phyloP scores from a whole-genome alignment of 805 yeast genomes.

The Lipomyces yamanashiensis region DNA sequence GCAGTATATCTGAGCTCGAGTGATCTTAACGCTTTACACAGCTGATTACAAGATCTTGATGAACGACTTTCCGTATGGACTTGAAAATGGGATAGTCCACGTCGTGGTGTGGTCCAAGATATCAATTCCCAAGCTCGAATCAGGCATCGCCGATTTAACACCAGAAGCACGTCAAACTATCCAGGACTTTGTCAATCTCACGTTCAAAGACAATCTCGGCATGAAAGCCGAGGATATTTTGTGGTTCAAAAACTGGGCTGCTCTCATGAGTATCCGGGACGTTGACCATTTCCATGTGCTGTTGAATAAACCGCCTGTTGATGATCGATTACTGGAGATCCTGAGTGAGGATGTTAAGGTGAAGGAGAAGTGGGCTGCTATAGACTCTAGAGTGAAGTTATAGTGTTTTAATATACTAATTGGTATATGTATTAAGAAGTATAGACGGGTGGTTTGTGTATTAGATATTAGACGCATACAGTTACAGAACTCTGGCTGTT shows the following conservation, averaged over 20 bases:
- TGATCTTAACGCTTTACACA: not conserved
- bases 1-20: not conserved
- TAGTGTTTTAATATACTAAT: not conserved
- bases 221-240: slow-evolving; percentile 48
- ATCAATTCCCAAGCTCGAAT: slow-evolving; percentile 45
- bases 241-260: slow-evolving; percentile 65
- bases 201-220: slow-evolving; percentile 50
- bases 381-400: slow-evolving; percentile 16
- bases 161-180: slow-evolving; percentile 47
- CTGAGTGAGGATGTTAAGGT: slow-evolving; percentile 24
- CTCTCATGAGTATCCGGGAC: slow-evolving; percentile 59
- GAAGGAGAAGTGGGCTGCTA: slow-evolving; percentile 15
- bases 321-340: slow-evolving; percentile 19
- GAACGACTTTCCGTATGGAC: slow-evolving; percentile 63
- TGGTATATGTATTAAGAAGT: not conserved
- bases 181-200: slow-evolving; percentile 49
- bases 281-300: slow-evolving; percentile 64
- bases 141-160: slow-evolving; percentile 47
- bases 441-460: not conserved
- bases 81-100: slow-evolving; percentile 54
- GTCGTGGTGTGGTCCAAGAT: slow-evolving; percentile 64
- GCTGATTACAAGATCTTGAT: slow-evolving; percentile 50
- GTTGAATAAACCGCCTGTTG: slow-evolving; percentile 42
- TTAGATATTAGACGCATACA: not conserved
- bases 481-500: no score